Evolutionary conservation across 129 eudicot species (phyloP).

Genomic region (Rutidosis leptorrhynchoides): DNA sequence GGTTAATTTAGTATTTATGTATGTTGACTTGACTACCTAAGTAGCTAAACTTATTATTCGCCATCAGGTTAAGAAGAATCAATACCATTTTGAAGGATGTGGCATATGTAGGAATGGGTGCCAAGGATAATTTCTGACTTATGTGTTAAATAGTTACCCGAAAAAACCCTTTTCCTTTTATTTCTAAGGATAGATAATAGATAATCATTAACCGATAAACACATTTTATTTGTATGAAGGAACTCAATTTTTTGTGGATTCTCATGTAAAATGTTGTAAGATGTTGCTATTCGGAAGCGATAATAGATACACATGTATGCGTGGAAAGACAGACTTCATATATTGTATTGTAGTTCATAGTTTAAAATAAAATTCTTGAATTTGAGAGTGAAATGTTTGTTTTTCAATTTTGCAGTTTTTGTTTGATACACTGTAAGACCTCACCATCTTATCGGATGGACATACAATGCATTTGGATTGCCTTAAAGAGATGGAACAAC

Average conservation of each 20-base stretch:
- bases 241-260: not conserved
- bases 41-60: not conserved
- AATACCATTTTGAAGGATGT: conserved; percentile 81
- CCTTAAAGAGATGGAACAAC: conserved; percentile 49
- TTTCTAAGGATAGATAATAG: too few relatives aligned
- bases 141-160: conserved; percentile 46
- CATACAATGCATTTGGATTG: conserved; percentile 66
- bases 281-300: conserved; percentile 51
- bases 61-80: conserved; percentile 64
- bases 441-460: conserved; percentile 54
- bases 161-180: not conserved
- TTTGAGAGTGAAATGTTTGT: conserved; percentile 5
- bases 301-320: conserved; percentile 52
- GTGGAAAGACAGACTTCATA: conserved; percentile 41
- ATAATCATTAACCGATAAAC: not conserved
- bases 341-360: not conserved
- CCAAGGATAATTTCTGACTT: conserved; percentile 54
- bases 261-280: conserved; percentile 26
- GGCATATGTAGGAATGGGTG: conserved; percentile 86
- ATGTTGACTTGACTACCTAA: too few relatives aligned
- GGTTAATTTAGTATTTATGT: too few relatives aligned
- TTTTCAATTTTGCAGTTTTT: conserved; percentile 43
- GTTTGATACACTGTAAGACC: conserved; percentile 52
- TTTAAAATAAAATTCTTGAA: not conserved
- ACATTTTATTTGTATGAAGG: not conserved